phyloP scores from a whole-genome alignment of 306 rosid species.

The Begonia masoniana region DNA sequence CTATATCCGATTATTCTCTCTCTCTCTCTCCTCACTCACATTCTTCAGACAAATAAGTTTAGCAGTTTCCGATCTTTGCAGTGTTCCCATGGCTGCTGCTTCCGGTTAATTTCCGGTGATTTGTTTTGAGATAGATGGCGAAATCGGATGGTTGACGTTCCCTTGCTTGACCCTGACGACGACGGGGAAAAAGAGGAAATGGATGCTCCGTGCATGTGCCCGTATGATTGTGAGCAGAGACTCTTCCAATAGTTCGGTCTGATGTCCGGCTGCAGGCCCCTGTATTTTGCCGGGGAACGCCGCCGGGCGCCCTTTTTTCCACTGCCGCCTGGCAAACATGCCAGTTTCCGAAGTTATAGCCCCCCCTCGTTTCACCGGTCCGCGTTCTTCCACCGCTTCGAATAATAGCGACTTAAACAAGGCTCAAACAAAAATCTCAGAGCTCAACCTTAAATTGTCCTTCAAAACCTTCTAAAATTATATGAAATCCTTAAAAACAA shows the following conservation, averaged over 20 bases:
- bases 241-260: not conserved
- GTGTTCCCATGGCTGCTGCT: conserved; percentile 1
- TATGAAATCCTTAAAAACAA: not conserved
- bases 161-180: conserved; percentile 3
- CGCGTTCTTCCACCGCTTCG: conserved; percentile 65
- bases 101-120: conserved; percentile 17
- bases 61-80: conserved; percentile 27
- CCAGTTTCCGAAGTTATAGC: conserved; percentile 50
- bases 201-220: not conserved
- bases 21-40: not conserved
- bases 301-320: conserved; percentile 42
- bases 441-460: too few species aligned
- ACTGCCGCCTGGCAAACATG: conserved; percentile 48
- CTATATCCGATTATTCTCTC: not conserved
- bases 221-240: not conserved
- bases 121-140: not conserved
- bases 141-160: not conserved
- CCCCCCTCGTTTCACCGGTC: conserved; percentile 75
- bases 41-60: conserved; percentile 29
- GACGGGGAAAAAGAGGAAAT: not conserved
- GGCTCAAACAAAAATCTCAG: conserved; percentile 19
- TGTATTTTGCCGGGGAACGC: conserved; percentile 26
- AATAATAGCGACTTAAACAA: conserved; percentile 56
- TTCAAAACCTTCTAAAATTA: too few species aligned
- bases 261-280: conserved; percentile 3